Base-by-base conservation (phyloP, 2,329 filamentous ascomycete genomes). In the Colletotrichum cuscutae region DNA sequence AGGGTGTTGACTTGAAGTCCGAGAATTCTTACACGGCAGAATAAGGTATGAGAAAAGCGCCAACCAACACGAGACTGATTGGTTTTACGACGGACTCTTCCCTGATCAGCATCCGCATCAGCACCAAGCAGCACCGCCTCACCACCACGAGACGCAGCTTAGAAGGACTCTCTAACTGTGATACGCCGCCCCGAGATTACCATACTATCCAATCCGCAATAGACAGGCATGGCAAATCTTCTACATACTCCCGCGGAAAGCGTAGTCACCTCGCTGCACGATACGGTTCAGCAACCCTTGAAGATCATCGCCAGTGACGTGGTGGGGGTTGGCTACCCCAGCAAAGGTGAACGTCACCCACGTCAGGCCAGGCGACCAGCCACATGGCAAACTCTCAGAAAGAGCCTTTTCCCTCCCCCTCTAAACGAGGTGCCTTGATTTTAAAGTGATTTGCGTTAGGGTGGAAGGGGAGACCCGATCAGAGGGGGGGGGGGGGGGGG, bases 261-360 rank as follows among this genome's bases (percentile, higher is more conserved):
- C 46, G 61, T 28, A 7, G n/a, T 49, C 11, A 24, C 26, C n/a
- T 19, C 54, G 62, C 32, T 37, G 32, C 22, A 49, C 62, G 8
- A 9, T 37, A n/a, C 61, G 46, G 28, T 37, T 53, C 49, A 64
- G 32, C 30, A 11, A 42, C 46, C 22, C 4, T 19, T 9, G 42
- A 19, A 37, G 65, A 72, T 72, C 70, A 60, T 13, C 70, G 19
- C 49, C 35, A 35, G 61, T 72, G 70, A 72, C 66, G 66, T 72
- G 32, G 66, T 42, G 24, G 65, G 30, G 37, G 32, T 35, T 35
- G 11, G 32, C 32, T 35, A 35, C 32, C 32, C 5, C 8, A 7
- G 22, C n/a, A 22, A 24, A 24, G 11, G 30, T 15, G 22, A 32
- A 57, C 54, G 24, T 53, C 62, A 35, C 32, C 7, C 26, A 59